Evolutionary conservation across 805 yeast genomes (phyloP), one percentile per base, ranked within the genome.

Genomic region (Candida golubevii): DNA sequence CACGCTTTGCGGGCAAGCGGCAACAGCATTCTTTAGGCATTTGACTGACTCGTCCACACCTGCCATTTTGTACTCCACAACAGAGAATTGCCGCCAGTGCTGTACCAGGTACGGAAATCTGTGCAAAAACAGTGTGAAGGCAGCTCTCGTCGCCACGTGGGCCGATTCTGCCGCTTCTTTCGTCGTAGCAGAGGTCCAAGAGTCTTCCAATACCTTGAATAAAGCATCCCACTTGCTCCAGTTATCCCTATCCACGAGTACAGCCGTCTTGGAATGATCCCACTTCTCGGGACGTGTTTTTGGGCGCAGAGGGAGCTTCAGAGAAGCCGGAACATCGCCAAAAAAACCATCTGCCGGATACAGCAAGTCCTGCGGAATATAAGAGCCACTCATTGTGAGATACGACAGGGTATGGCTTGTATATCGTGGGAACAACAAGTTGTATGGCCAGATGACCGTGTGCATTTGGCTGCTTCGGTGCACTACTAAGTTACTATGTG

Each of bases 61-160:
- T 50, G 72, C 71, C 33, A 82, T 46, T 49, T 82, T 79, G 49
- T 75, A 80, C 45, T 74, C 78, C 2, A 83, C 56, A 0, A 80
- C 69, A 45, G 75, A 75, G 57, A 72, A 83, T 43, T 72, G 71
- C 56, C 78, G 80, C 93, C 93, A 85, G 54, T 78, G 76, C 8
- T 71, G 75, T n/a, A 72, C 66, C 14, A 80, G 63, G 42, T 76
- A 69, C 0, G 93, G 93, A 50, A 74, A 84, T 41, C 75, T 63
- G 0, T 62, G 46, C n/a, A 85, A 57, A 2, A 83, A 43, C 12
- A 33, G 14, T 26, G 33, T 26, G 12, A 45, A 42, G 31, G 46
- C 47, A 3, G 40, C 43, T 13, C 40, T 39, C 7, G 42, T 33
- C 35, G 45, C 41, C 9, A 10, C 29, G 11, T 39, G 35, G 4